Conservation (phyloP, 2,329 filamentous ascomycete species). For the Phaeosphaeriaceae sp. region DNA sequence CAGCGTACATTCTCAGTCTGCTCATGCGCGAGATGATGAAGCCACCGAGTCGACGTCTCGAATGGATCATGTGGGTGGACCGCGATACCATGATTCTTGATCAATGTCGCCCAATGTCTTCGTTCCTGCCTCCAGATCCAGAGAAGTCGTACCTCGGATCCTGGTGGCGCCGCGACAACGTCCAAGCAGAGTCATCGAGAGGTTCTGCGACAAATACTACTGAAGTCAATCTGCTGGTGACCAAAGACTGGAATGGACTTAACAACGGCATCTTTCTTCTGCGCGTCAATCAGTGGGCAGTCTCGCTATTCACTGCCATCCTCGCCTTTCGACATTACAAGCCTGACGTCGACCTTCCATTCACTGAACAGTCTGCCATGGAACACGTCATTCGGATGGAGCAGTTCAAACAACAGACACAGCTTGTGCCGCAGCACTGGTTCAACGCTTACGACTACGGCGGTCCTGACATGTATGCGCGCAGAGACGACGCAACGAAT, state of each 20-base stretch:
- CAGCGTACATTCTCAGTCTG: conserved; percentile 52
- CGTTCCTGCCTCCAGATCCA: conserved; percentile 45
- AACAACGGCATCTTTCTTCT: conserved; percentile 55
- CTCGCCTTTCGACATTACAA: conserved; percentile 50
- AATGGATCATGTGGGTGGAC: conserved; percentile 55
- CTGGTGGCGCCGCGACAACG: conserved; percentile 14
- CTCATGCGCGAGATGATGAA: conserved; percentile 46
- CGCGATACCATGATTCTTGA: conserved; percentile 55
- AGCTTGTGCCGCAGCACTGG: conserved; percentile 51
- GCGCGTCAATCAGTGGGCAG: conserved; percentile 49
- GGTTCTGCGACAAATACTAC: not conserved
- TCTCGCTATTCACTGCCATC: conserved; percentile 49
- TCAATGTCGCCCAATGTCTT: conserved; percentile 50
- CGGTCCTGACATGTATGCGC: conserved; percentile 17
- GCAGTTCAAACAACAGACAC: conserved; percentile 40
- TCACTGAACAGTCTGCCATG: conserved; percentile 54
- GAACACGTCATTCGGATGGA: conserved; percentile 44
- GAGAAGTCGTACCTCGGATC: conserved; percentile 21
- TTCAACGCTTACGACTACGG: conserved; percentile 53
- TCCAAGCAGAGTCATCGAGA: not conserved
- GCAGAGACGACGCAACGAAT: conserved; percentile 44
- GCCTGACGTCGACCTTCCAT: conserved; percentile 43
- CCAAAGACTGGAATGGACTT: conserved; percentile 51
- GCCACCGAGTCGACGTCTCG: conserved; percentile 46
- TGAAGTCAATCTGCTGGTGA: conserved; percentile 45